A percentile compares a stretch with the other conserved stretches of the same genome.
phyloP scores from a whole-genome alignment of 2,329 filamentous ascomycete species.

The Xylaria sp. region DNA sequence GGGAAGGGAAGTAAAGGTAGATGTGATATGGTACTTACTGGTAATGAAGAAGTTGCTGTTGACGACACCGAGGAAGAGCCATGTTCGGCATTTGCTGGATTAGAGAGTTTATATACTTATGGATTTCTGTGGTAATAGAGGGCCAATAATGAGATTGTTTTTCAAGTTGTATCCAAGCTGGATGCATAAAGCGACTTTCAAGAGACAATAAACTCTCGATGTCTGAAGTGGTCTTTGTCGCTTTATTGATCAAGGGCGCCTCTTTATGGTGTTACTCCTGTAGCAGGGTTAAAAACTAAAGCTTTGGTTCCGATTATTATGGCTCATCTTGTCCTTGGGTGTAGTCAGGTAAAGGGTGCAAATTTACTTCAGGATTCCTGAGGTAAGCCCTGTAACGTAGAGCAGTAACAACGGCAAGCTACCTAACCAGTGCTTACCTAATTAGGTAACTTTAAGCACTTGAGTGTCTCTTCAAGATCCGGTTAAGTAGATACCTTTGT shows the following conservation, averaged over 20 bases:
- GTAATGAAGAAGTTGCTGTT: neutral
- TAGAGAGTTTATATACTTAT: neutral
- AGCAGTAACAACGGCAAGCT: neutral
- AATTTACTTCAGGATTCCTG: neutral
- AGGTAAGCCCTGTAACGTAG: neutral
- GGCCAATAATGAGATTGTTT: too few species aligned
- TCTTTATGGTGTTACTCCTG: too few species aligned
- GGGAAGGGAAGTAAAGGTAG: neutral
- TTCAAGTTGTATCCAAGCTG: too few species aligned
- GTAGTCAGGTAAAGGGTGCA: neutral
- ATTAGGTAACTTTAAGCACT: too few species aligned
- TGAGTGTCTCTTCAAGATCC: too few species aligned
- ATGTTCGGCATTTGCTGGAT: neutral
- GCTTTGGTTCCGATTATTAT: neutral
- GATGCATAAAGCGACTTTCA: too few species aligned
- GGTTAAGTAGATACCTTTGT: neutral
- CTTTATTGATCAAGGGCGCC: too few species aligned
- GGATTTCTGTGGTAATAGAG: too few species aligned
- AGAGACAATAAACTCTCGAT: too few species aligned
- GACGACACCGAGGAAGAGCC: neutral
- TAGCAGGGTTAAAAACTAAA: too few species aligned
- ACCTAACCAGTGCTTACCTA: too few species aligned
- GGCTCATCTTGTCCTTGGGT: neutral
- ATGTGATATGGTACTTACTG: neutral
- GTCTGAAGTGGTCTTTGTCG: too few species aligned